phyloP scores from a whole-genome alignment of 2,329 filamentous ascomycete species.

The Alternaria alternata region DNA sequence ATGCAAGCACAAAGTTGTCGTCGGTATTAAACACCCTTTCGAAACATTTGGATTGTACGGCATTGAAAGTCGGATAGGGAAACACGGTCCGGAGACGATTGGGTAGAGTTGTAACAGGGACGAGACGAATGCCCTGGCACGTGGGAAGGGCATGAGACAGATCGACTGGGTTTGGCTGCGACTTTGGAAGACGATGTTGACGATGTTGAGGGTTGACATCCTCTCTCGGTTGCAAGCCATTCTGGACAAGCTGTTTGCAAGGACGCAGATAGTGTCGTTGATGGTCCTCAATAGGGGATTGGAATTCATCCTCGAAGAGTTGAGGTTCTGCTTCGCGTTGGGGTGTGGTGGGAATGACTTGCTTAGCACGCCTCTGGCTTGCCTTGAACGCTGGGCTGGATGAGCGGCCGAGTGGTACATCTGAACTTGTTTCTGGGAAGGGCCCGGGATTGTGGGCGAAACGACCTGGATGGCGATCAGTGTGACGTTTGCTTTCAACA shows the following conservation, averaged over 20 bases:
- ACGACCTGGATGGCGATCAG: conserved; percentile 21
- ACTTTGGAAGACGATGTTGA: neutral
- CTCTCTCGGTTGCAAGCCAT: neutral
- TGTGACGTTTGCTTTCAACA: neutral
- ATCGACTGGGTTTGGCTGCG: neutral
- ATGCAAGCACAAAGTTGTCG: conserved; percentile 80
- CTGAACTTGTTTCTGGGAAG: conserved; percentile 41
- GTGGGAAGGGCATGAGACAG: conserved; percentile 39
- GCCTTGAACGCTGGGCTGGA: conserved; percentile 55
- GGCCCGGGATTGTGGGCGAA: conserved; percentile 35
- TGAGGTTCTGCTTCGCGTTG: neutral
- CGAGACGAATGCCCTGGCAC: conserved; percentile 67
- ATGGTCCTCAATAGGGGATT: neutral
- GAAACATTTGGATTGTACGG: conserved; percentile 83
- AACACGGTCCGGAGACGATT: conserved; percentile 76
- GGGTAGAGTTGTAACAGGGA: conserved; percentile 68
- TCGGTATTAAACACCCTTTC: conserved; percentile 69
- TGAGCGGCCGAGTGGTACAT: conserved; percentile 33
- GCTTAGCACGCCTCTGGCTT: conserved; percentile 38
- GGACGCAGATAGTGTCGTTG: neutral
- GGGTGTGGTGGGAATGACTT: neutral
- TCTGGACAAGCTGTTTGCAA: too few relatives aligned
- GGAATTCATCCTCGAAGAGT: neutral
- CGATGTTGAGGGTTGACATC: neutral
- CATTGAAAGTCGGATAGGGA: conserved; percentile 79